Evolutionary conservation across 139 green algal species (phyloP).

Genomic region (Closterium sp.): DNA sequence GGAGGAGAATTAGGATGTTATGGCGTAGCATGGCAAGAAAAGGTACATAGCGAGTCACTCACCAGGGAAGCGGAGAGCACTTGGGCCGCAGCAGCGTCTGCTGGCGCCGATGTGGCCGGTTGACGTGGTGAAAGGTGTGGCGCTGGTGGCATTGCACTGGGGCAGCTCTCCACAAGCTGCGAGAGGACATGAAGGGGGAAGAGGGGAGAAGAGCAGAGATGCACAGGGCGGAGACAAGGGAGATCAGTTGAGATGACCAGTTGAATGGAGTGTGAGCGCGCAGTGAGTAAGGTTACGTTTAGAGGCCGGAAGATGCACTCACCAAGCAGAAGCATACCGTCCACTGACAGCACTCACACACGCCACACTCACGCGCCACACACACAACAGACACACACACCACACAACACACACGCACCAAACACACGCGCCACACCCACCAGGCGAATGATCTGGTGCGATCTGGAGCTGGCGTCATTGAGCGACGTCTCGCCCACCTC

Average conservation of each 20-base stretch:
- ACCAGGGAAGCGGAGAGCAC: constrained; percentile 30
- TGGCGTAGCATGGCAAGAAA: no score
- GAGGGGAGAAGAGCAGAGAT: neutral
- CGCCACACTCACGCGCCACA: no score
- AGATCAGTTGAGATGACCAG: no score
- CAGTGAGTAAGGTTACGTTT: no score
- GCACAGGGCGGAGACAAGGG: no score
- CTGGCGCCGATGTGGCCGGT: neutral
- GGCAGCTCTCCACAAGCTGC: constrained; percentile 41
- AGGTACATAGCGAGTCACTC: neutral
- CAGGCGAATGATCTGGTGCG: constrained; percentile 50
- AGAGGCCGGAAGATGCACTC: no score
- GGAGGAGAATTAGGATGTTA: no score
- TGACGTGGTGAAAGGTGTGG: neutral
- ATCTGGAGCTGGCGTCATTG: constrained; percentile 54
- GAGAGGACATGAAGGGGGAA: neutral
- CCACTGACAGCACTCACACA: no score
- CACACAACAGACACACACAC: neutral
- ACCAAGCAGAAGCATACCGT: no score
- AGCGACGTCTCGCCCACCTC: constrained; percentile 65
- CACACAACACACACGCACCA: neutral
- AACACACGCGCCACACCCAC: constrained; percentile 2
- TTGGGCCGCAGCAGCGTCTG: constrained; percentile 1
- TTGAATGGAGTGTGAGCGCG: no score
- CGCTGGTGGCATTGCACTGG: neutral